These are phyloP conservation scores for Amanita pseudoporphyria DNA, from an alignment of 768 basidiomycete species.

Conservation along the genomic window DNA sequence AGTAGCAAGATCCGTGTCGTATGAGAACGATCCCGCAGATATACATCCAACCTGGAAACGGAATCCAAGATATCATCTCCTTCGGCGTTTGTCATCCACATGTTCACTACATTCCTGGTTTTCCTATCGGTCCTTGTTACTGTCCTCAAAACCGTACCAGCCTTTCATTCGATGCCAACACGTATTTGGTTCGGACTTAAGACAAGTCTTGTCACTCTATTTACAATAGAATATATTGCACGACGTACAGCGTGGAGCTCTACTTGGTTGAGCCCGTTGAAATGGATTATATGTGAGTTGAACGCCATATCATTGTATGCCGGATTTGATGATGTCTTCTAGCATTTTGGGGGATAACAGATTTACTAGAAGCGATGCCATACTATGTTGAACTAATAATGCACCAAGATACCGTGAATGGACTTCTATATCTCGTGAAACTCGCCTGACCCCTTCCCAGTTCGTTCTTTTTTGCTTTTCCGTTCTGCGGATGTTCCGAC, in stretches of 20 bases:
- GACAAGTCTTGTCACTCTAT: no score
- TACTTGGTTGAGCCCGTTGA: no score
- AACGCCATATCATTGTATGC: no score
- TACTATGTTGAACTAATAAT: no score
- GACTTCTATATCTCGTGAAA: neutral
- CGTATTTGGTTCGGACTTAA: no score
- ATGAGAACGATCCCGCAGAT: constrained; percentile 25
- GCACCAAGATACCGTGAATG: no score
- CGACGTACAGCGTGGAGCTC: constrained; percentile 50
- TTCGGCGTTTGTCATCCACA: constrained; percentile 70
- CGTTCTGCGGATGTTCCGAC: no score
- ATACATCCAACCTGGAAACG: constrained; percentile 53
- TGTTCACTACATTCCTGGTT: constrained; percentile 44
- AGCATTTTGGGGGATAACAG: no score
- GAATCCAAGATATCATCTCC: constrained; percentile 59
- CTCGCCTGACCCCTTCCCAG: constrained; percentile 23
- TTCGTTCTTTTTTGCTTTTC: constrained; percentile 78
- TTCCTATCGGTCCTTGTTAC: constrained; percentile 47
- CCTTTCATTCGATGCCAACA: no score
- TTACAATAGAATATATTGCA: constrained; percentile 57
- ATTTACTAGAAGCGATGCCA: no score
- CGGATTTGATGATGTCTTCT: no score
- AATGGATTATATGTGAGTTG: constrained; percentile 64
- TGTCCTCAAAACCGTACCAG: constrained; percentile 70
- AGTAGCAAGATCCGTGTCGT: constrained; percentile 25